Percentiles rank a stretch among this genome's conserved stretches.
These are phyloP conservation scores for Apostasia shenzhenica DNA, from an alignment of 106 monocot genomes.

Conservation along the genomic window DNA sequence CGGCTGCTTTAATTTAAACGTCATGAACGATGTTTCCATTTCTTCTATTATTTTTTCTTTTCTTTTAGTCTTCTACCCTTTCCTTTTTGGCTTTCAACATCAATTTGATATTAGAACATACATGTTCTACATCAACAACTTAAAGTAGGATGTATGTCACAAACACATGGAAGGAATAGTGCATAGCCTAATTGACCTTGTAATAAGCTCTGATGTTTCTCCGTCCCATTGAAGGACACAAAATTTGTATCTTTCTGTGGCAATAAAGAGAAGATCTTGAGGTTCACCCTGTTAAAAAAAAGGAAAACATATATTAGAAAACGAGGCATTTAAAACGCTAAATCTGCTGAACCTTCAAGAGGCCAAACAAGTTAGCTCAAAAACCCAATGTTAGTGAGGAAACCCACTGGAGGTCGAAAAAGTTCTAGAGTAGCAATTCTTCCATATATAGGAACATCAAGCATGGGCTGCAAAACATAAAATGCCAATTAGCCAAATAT, in stretches of 20 bases:
- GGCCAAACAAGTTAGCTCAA: neutral
- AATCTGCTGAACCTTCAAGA: neutral
- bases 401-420: conserved; percentile 89
- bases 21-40: no score
- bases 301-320: neutral
- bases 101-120: no score
- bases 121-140: no score
- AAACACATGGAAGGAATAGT: no score
- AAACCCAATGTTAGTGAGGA: no score
- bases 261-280: conserved; percentile 98
- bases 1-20: no score
- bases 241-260: conserved; percentile 96
- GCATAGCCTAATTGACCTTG: conserved; percentile 46
- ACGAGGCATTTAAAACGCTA: neutral
- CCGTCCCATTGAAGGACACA: conserved; percentile 99
- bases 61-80: no score
- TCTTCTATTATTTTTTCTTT: no score
- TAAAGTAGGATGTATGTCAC: no score
- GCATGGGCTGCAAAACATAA: conserved; percentile 67
- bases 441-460: conserved; percentile 99
- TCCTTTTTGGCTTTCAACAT: no score
- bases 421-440: conserved; percentile 98
- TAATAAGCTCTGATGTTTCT: conserved; percentile 89
- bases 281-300: conserved; percentile 61
- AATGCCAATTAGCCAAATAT: neutral